Conservation (phyloP, 2,329 filamentous ascomycete species). For the Boeremia exigua region DNA sequence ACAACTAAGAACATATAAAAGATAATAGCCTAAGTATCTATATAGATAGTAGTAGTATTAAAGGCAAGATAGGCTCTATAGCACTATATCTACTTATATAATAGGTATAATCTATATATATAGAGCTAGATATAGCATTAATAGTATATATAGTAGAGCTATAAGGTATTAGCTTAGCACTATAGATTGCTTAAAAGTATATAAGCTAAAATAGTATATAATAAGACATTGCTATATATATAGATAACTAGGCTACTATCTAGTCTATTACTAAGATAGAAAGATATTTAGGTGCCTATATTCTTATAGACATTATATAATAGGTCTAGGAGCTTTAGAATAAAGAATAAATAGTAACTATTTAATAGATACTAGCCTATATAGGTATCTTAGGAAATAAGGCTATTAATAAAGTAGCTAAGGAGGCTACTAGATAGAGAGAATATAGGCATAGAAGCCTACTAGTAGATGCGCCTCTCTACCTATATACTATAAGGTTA, state of each 20-base stretch:
- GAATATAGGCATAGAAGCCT: too few relatives aligned
- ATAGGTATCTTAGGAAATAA: too few relatives aligned
- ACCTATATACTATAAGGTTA: too few relatives aligned
- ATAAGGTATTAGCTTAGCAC: conserved; percentile 25
- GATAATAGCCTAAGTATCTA: conserved; percentile 27
- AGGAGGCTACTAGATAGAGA: too few relatives aligned
- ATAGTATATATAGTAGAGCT: conserved; percentile 23
- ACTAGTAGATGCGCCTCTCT: too few relatives aligned
- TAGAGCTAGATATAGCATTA: conserved; percentile 15
- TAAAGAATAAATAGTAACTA: conserved; percentile 11
- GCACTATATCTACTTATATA: conserved; percentile 23
- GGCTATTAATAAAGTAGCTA: too few relatives aligned
- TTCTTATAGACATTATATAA: conserved; percentile 21
- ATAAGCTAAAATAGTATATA: conserved; percentile 11
- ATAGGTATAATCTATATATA: conserved; percentile 18
- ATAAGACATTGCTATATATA: conserved; percentile 21
- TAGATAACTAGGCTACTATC: conserved; percentile 25
- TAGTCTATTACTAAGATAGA: conserved; percentile 20
- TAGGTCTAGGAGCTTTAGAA: conserved; percentile 8
- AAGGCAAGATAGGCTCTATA: conserved; percentile 21
- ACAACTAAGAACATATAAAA: conserved; percentile 20
- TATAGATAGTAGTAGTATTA: conserved; percentile 28
- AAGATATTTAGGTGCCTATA: conserved; percentile 20
- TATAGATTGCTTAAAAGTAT: conserved; percentile 25
- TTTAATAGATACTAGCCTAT: too few relatives aligned